Evolutionary conservation across 1,139 yeast genomes (phyloP).

Genomic region (Scheffersomyces parashehatae): DNA sequence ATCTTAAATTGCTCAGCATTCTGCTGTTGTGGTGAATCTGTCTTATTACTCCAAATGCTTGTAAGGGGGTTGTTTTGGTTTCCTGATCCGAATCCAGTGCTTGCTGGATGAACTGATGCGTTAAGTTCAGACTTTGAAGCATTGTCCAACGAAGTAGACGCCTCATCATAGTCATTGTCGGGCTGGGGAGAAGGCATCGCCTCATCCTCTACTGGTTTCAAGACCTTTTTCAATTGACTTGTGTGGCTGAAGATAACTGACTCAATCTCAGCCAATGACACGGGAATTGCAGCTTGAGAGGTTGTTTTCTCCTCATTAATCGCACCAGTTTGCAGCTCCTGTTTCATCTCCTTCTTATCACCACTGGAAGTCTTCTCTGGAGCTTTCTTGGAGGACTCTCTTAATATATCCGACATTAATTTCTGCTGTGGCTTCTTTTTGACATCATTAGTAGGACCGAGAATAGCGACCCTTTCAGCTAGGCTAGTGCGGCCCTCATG

Average conservation of each 20-base stretch:
- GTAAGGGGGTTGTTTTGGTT: background rate
- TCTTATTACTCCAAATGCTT: background rate
- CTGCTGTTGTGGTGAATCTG: constrained; percentile 2
- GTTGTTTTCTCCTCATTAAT: background rate
- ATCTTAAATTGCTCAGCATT: constrained; percentile 2
- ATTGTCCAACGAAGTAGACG: constrained; percentile 1
- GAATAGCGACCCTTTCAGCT: too few relatives aligned
- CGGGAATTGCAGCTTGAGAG: constrained; percentile 8
- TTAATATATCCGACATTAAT: constrained; percentile 4
- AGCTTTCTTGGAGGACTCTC: background rate
- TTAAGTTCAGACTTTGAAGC: constrained; percentile 1
- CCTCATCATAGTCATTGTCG: constrained; percentile 6
- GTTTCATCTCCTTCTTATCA: background rate
- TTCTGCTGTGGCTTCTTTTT: constrained; percentile 4
- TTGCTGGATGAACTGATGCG: background rate
- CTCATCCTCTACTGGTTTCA: too few relatives aligned
- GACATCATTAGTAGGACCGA: background rate
- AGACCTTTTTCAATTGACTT: constrained; percentile 15
- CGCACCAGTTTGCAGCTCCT: background rate
- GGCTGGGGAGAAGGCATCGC: background rate
- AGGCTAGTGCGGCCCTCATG: too few relatives aligned
- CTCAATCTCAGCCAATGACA: constrained; percentile 32
- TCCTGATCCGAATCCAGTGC: background rate
- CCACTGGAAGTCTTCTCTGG: background rate
- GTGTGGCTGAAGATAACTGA: constrained; percentile 31